phyloP scores from a whole-genome alignment of 2,329 filamentous ascomycete genomes.

The Aspergillaceae sp. region DNA sequence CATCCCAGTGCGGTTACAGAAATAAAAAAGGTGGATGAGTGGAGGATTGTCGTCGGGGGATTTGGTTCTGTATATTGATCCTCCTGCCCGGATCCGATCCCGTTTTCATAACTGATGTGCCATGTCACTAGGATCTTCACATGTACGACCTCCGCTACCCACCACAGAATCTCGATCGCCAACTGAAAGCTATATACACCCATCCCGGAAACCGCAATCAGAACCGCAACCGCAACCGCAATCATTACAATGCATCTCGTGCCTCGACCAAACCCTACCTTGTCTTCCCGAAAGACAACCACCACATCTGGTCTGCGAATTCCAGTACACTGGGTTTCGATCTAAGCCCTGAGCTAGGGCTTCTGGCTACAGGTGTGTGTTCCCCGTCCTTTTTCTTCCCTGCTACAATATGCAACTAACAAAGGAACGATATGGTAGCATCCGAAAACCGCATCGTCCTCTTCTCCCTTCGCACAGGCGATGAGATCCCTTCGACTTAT shows the following conservation, averaged over 20 bases:
- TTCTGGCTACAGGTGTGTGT: constrained; percentile 30
- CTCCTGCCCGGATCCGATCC: constrained; percentile 1
- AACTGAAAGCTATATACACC: constrained; percentile 15
- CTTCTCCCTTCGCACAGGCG: constrained; percentile 31
- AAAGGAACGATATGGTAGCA: constrained; percentile 16
- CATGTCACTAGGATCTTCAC: constrained; percentile 19
- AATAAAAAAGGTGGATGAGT: constrained; percentile 28
- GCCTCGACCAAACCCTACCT: constrained; percentile 29
- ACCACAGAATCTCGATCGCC: constrained; percentile 17
- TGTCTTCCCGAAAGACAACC: constrained; percentile 24
- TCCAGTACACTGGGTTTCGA: constrained; percentile 23
- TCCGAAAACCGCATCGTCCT: constrained; percentile 27
- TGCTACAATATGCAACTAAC: too few relatives aligned
- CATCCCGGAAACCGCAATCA: background rate
- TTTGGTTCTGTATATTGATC: constrained; percentile 17
- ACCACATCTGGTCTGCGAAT: constrained; percentile 7
- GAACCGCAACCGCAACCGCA: background rate
- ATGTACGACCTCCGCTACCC: constrained; percentile 36
- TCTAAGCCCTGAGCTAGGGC: constrained; percentile 27
- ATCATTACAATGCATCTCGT: constrained; percentile 6
- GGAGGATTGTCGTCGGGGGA: constrained; percentile 28
- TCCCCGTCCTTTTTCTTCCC: background rate
- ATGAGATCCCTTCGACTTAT: constrained; percentile 12
- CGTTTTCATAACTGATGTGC: background rate
- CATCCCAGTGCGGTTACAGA: constrained; percentile 26